These are phyloP conservation scores for Torulaspora gathmanii DNA, from an alignment of 805 yeast species.

Conservation along the genomic window DNA sequence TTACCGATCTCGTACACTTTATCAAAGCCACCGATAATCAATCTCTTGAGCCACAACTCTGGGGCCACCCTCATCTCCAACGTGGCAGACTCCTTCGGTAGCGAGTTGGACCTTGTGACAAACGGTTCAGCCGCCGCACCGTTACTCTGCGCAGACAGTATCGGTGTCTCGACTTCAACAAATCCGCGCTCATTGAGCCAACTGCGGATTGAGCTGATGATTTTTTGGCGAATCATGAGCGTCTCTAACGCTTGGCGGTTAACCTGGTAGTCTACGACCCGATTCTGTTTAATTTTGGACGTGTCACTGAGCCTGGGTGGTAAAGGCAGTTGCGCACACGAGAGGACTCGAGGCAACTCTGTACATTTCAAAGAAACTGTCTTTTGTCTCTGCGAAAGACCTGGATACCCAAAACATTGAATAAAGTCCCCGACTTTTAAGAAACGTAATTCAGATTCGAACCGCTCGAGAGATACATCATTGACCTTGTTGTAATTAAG, in stretches of 20 bases:
- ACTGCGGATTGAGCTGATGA: constrained; percentile 51
- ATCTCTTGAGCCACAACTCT: constrained; percentile 84
- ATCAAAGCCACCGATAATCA: constrained; percentile 81
- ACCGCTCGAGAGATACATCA: background rate
- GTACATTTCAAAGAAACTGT: constrained; percentile 67
- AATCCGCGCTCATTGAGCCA: constrained; percentile 56
- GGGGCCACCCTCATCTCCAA: constrained; percentile 85
- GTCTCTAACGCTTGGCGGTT: constrained; percentile 41
- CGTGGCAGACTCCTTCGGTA: constrained; percentile 30
- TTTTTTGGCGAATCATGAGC: constrained; percentile 48
- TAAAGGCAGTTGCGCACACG: constrained; percentile 66
- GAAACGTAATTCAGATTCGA: constrained; percentile 14
- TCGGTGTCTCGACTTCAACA: constrained; percentile 85
- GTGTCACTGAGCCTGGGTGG: constrained; percentile 61
- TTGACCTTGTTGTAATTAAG: constrained; percentile 19
- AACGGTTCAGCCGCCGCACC: constrained; percentile 97
- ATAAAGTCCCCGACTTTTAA: constrained; percentile 72
- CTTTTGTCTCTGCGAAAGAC: constrained; percentile 48
- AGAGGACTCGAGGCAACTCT: constrained; percentile 46
- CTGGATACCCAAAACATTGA: constrained; percentile 63
- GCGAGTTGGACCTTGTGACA: constrained; percentile 42
- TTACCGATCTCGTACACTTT: constrained; percentile 82
- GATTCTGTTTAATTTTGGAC: constrained; percentile 54
- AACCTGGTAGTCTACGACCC: constrained; percentile 70
- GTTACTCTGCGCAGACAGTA: constrained; percentile 62